A percentile compares a stretch with the other conserved stretches of the same genome.
These are phyloP conservation scores for Chaetomium sp. DNA, from an alignment of 2,329 filamentous ascomycete genomes.

Conservation along the genomic window DNA sequence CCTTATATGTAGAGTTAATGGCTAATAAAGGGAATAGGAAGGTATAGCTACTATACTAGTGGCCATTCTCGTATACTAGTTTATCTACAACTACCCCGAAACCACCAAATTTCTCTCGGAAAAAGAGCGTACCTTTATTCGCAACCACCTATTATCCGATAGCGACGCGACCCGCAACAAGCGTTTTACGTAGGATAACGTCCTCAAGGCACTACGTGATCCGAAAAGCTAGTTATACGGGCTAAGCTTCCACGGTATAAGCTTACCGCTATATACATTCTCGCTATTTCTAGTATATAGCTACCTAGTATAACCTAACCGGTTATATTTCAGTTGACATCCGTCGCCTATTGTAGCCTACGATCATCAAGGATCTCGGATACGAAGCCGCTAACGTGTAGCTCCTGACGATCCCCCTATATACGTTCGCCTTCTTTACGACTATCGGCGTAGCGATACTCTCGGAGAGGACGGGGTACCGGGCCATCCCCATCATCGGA, in stretches of 20 bases:
- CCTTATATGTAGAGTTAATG: rapidly evolving
- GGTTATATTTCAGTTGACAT: conserved; percentile 8
- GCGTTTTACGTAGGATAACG: conserved; percentile 67
- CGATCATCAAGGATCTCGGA: conserved; percentile 57
- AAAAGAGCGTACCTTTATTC: conserved; percentile 59
- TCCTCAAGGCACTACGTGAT: conserved; percentile 64
- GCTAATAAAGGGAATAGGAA: conserved; percentile 43
- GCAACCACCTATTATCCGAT: conserved; percentile 65
- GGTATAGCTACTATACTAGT: conserved; percentile 59
- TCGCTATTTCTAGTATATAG: conserved; percentile 55
- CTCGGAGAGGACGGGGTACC: conserved; percentile 59
- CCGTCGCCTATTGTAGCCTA: conserved; percentile 42
- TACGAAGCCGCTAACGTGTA: conserved; percentile 57
- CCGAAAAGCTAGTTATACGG: conserved; percentile 74
- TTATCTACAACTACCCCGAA: conserved; percentile 67
- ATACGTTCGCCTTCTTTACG: conserved; percentile 62
- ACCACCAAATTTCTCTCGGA: conserved; percentile 60
- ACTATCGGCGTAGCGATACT: conserved; percentile 61
- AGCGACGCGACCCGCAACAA: conserved; percentile 71
- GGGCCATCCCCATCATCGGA: conserved; percentile 65
- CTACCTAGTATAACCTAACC: too few relatives aligned
- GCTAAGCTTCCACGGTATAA: conserved; percentile 71
- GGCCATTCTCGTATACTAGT: conserved; percentile 54
- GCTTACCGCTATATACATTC: conserved; percentile 60
- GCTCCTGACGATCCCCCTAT: conserved; percentile 64